These are phyloP conservation scores for Quercus lobata DNA, from an alignment of 331 rosid genomes.

Conservation along the genomic window DNA sequence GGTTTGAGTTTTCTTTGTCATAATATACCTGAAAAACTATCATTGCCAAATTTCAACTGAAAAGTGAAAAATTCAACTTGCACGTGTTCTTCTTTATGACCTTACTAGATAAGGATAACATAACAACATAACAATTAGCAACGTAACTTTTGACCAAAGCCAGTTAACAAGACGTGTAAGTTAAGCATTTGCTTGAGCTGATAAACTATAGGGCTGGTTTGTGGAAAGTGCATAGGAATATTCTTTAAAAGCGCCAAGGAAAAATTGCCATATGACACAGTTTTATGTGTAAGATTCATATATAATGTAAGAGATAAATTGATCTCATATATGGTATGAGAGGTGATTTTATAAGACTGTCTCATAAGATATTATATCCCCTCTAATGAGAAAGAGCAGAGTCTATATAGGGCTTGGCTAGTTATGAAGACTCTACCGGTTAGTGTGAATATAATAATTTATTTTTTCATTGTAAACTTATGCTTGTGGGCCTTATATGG, in stretches of 20 bases:
- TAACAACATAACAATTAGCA: background rate
- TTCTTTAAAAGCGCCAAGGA: too few relatives aligned
- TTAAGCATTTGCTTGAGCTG: background rate
- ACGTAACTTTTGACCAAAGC: background rate
- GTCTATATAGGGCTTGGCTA: rapidly evolving
- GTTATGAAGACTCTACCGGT: rapidly evolving
- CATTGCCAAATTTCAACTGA: background rate
- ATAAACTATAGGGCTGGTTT: too few relatives aligned
- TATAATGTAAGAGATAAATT: too few relatives aligned
- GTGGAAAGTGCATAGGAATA: too few relatives aligned
- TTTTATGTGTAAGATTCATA: too few relatives aligned
- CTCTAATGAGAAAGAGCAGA: rapidly evolving
- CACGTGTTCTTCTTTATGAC: background rate
- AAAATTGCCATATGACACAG: rapidly evolving
- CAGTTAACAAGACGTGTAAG: background rate
- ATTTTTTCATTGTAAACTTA: too few relatives aligned
- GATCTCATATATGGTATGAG: too few relatives aligned
- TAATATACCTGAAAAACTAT: background rate
- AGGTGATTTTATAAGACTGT: too few relatives aligned
- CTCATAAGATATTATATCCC: too few relatives aligned
- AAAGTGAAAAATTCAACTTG: background rate
- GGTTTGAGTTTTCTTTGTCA: background rate
- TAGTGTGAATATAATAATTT: too few relatives aligned
- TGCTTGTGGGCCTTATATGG: too few relatives aligned
- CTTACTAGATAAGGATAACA: background rate